phyloP scores from a whole-genome alignment of 164 flowering plant species.

The Stephania cephalantha region DNA sequence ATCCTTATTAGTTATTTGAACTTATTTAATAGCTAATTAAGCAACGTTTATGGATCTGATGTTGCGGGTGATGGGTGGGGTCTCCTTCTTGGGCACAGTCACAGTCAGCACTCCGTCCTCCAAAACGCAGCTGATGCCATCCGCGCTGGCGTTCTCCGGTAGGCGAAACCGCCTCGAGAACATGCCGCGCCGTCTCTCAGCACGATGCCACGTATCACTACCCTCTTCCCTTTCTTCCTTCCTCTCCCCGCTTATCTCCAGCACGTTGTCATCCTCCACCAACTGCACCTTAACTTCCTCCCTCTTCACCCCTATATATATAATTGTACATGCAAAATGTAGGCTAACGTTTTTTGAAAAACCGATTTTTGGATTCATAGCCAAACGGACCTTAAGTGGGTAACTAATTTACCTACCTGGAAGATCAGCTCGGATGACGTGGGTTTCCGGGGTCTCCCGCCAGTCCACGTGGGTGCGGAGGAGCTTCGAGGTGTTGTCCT shows the following conservation, averaged over 20 bases:
- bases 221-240: conserved; percentile 10
- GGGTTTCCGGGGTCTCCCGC: not conserved
- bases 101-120: conserved; percentile 30
- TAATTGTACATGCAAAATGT: too few relatives aligned
- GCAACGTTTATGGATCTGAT: not conserved
- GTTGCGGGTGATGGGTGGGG: conserved; percentile 1
- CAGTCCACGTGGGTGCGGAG: not conserved
- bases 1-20: too few relatives aligned
- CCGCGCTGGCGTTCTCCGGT: conserved; percentile 33
- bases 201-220: conserved; percentile 13
- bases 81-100: conserved; percentile 26
- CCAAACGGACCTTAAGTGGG: too few relatives aligned
- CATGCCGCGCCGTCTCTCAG: conserved; percentile 28
- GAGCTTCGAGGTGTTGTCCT: not conserved
- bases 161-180: conserved; percentile 27
- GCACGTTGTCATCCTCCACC: conserved; percentile 10
- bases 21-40: not conserved
- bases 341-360: too few relatives aligned
- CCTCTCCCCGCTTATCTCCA: conserved; percentile 15
- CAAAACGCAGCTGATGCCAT: conserved; percentile 23
- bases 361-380: too few relatives aligned
- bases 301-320: conserved; percentile 4
- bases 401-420: not conserved
- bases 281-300: conserved; percentile 14
- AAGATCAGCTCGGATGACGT: not conserved